Conservation (phyloP, 805 yeast species). For the Debaryomyces prosopidis region DNA sequence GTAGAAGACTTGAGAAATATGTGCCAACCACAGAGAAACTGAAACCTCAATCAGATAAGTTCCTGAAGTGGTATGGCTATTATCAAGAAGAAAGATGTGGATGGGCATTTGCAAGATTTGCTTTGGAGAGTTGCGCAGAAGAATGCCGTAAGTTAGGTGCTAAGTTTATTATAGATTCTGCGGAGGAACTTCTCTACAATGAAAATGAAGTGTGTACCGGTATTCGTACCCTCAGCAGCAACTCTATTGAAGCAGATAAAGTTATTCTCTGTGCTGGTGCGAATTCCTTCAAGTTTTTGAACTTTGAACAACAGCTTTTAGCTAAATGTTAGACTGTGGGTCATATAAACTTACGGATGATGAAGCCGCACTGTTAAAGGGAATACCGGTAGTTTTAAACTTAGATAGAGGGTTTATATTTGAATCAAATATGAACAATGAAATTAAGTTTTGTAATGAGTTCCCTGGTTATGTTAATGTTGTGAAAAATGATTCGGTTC, state of each 20-base stretch:
- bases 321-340: slow-evolving; percentile 38
- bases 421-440: slow-evolving; percentile 32
- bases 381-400: slow-evolving; percentile 44
- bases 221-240: slow-evolving; percentile 26
- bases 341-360: slow-evolving; percentile 26
- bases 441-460: slow-evolving; percentile 6
- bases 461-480: slow-evolving; percentile 5
- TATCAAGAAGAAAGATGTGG: slow-evolving; percentile 7
- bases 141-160: slow-evolving; percentile 34
- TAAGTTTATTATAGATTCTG: slow-evolving; percentile 22
- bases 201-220: slow-evolving; percentile 17
- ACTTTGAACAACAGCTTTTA: slow-evolving; percentile 26
- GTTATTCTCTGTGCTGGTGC: slow-evolving; percentile 40
- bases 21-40: slow-evolving; percentile 1
- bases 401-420: slow-evolving; percentile 42
- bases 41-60: not conserved
- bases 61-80: slow-evolving; percentile 6
- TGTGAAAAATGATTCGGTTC: slow-evolving; percentile 22
- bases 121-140: slow-evolving; percentile 12
- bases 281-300: slow-evolving; percentile 30
- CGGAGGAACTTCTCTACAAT: slow-evolving; percentile 15
- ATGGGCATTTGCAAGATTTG: slow-evolving; percentile 7
- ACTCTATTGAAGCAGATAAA: slow-evolving; percentile 23
- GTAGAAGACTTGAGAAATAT: not conserved
- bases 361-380: slow-evolving; percentile 34